Conservation (phyloP, 257 asterid species). For the Plectranthus barbatus region DNA sequence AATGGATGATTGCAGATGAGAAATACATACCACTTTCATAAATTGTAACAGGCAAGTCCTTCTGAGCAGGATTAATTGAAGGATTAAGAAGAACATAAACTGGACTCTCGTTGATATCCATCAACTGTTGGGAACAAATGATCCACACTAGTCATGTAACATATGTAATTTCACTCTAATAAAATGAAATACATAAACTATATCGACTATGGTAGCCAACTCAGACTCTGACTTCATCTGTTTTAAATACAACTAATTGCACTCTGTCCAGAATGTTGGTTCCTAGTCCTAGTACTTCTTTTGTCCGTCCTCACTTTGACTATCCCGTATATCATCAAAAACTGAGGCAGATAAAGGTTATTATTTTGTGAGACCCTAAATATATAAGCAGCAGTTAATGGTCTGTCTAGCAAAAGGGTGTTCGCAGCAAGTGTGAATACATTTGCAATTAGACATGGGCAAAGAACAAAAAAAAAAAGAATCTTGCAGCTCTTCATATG, state of each 20-base stretch:
- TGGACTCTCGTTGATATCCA: constrained; percentile 97
- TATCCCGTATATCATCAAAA: background rate
- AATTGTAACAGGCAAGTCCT: constrained; percentile 84
- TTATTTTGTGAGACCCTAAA: background rate
- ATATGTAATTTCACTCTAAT: background rate
- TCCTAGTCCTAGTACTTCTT: background rate
- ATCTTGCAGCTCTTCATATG: background rate
- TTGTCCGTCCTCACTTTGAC: background rate
- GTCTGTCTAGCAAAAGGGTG: background rate
- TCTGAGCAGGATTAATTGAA: constrained; percentile 78
- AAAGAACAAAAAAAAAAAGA: background rate
- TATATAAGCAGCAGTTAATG: background rate
- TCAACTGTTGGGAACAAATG: constrained; percentile 41
- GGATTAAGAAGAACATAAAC: constrained; percentile 92
- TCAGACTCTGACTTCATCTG: background rate
- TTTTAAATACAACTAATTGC: background rate
- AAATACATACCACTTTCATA: constrained; percentile 79
- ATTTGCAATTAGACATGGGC: background rate
- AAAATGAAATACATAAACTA: background rate
- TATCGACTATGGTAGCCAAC: background rate
- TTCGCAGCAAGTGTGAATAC: background rate
- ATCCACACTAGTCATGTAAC: background rate
- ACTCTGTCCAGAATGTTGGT: background rate
- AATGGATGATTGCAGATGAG: background rate
- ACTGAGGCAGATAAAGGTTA: background rate